Evolutionary conservation across 1,284 basidiomycete species (phyloP), one percentile per base, ranked within the genome.

Genomic region (Austropuccinia psidii): DNA sequence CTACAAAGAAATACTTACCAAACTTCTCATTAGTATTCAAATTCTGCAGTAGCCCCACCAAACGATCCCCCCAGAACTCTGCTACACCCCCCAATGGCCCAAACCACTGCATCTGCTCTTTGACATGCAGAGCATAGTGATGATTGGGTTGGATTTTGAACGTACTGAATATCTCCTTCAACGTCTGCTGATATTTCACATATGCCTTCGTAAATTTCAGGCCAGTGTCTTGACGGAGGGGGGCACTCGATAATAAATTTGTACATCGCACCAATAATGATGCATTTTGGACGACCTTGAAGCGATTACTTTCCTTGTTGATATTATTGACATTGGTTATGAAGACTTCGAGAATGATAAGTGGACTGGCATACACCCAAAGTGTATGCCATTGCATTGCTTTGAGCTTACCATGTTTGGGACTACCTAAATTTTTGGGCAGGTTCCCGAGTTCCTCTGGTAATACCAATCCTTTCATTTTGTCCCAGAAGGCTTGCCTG

Each of bases 181-280:
- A 61, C 3, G 58, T 61, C 7, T 4, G 21, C 2, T 3, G 19
- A 41, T 61, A 61, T 21, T 15, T 41, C 43, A 24, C 5, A 24
- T 61, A 61, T 9, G 21, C 4, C 1, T 17, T 39, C 3, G 13
- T 4, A 21, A 61, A 61, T 7, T 39, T 21, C 4, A 1, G 7
- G 58, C n/a, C n/a, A n/a, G 6, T 21, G 19, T 41, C 35, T 35
- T 5, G 1, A 21, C 4, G 4, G 1, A 2, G 5, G 5, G 43
- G 37, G 4, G 5, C 37, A 3, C 11, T 21, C 27, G 58, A 17
- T 17, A 45, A 24, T 50, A 75, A 29, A 52, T 43, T 4, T 61
- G 75, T 75, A 39, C 72, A 75, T 9, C 37, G 27, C 8, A 75
- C 74, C 24, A 75, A 33, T 33, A 54, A 45, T 43, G 33, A 43